These are phyloP conservation scores for Diaporthe capsici DNA, from an alignment of 2,329 filamentous ascomycete species.

Conservation along the genomic window DNA sequence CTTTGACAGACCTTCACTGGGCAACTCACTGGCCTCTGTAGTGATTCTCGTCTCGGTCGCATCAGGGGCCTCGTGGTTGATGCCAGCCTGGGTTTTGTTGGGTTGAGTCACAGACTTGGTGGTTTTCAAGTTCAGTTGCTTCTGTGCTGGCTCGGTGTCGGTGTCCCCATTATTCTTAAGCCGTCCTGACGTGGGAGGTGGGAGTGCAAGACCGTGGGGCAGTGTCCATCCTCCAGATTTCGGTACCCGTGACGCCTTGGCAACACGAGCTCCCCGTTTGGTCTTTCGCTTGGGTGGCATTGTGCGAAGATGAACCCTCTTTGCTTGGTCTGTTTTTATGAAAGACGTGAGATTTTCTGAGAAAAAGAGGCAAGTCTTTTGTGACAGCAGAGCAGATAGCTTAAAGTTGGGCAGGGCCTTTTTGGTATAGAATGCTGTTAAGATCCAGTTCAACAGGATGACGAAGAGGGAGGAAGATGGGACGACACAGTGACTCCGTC, in stretches of 20 bases:
- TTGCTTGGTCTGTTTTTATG: too few species aligned
- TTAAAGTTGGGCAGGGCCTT: not conserved
- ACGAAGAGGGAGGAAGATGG: not conserved
- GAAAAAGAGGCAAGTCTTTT: not conserved
- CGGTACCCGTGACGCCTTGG: not conserved
- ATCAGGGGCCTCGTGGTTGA: not conserved
- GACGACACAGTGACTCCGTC: not conserved
- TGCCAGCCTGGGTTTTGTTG: not conserved
- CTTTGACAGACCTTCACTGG: not conserved
- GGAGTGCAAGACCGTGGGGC: conserved; percentile 25
- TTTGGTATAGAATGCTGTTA: not conserved
- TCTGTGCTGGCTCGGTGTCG: not conserved
- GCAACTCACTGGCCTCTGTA: not conserved
- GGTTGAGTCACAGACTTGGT: conserved; percentile 8
- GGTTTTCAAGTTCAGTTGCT: conserved; percentile 3
- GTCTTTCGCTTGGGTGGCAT: conserved; percentile 28
- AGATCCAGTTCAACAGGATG: not conserved
- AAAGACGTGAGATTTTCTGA: not conserved
- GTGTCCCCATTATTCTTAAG: not conserved
- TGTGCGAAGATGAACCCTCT: not conserved
- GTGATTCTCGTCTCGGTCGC: not conserved
- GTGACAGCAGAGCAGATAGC: not conserved
- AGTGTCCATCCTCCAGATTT: conserved; percentile 25
- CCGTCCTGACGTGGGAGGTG: not conserved
- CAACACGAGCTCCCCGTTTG: not conserved